Conservation (phyloP, 768 basidiomycete species). For the Tricholoma saponaceum region DNA sequence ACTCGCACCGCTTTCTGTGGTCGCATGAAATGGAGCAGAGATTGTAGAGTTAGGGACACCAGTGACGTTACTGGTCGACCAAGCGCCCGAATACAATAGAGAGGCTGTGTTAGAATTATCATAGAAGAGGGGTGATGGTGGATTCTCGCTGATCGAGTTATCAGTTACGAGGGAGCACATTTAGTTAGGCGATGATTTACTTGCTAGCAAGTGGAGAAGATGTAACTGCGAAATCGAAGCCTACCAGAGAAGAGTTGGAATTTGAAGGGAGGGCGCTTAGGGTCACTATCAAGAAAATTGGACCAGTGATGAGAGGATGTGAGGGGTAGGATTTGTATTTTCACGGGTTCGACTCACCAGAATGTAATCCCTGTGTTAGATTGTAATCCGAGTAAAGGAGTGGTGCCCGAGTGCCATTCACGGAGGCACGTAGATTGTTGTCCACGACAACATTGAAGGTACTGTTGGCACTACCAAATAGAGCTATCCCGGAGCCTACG, state of each 20-base stretch:
- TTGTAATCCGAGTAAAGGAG: conserved; percentile 11
- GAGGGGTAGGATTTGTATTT: neutral
- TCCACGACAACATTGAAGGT: conserved; percentile 15
- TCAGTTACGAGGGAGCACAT: neutral
- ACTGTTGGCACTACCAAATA: conserved; percentile 10
- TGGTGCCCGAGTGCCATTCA: neutral
- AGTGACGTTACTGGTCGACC: conserved; percentile 6
- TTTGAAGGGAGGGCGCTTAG: conserved; percentile 9
- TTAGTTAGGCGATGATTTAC: neutral
- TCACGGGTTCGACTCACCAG: conserved; percentile 1
- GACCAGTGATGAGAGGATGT: neutral
- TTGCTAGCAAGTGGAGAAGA: conserved; percentile 8
- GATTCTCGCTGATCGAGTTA: conserved; percentile 8
- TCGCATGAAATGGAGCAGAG: conserved; percentile 11
- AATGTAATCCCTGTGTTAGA: conserved; percentile 9
- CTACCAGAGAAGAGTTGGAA: conserved; percentile 5
- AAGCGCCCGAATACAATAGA: conserved; percentile 10
- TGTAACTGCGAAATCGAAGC: conserved; percentile 9
- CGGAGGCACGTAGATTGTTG: conserved; percentile 1
- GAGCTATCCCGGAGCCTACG: conserved; percentile 10
- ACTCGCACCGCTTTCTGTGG: conserved; percentile 10
- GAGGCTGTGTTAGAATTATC: conserved; percentile 10
- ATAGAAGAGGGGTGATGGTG: conserved; percentile 13
- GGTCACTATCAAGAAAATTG: conserved; percentile 8
- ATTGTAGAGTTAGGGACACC: conserved; percentile 16